phyloP scores from a whole-genome alignment of 2,329 filamentous ascomycete species.

The Pseudocercospora pini-densiflorae region DNA sequence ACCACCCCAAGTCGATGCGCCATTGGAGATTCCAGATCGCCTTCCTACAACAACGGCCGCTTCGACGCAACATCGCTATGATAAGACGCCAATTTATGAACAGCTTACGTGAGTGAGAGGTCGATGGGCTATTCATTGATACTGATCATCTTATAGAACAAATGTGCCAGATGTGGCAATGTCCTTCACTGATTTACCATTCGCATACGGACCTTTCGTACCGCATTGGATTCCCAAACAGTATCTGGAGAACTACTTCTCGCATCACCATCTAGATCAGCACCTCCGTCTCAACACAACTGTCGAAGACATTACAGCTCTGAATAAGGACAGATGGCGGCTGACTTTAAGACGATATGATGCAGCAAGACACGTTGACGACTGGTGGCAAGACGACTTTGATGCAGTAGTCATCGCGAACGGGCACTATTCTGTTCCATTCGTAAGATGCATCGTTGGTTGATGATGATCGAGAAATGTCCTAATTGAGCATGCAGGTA shows the following conservation, averaged over 20 bases:
- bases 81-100: constrained; percentile 57
- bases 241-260: constrained; percentile 62
- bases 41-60: constrained; percentile 50
- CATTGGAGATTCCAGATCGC: constrained; percentile 49
- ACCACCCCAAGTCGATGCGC: constrained; percentile 53
- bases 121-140: background rate
- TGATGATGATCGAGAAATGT: background rate
- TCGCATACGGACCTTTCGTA: constrained; percentile 61
- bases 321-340: constrained; percentile 49
- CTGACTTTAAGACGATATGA: constrained; percentile 56
- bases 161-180: constrained; percentile 63
- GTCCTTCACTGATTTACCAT: constrained; percentile 59
- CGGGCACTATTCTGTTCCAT: constrained; percentile 41
- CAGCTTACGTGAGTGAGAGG: constrained; percentile 46
- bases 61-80: constrained; percentile 52
- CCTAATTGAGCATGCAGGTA: constrained; percentile 29
- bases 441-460: constrained; percentile 4
- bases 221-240: constrained; percentile 61
- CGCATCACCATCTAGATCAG: constrained; percentile 53
- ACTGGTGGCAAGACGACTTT: constrained; percentile 61
- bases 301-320: constrained; percentile 53
- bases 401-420: constrained; percentile 42
- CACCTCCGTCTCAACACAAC: constrained; percentile 57
- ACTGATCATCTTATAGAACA: constrained; percentile 38
- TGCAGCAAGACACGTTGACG: constrained; percentile 48